These are phyloP conservation scores for Sicyos edulis DNA, from an alignment of 306 rosid species.

Conservation along the genomic window DNA sequence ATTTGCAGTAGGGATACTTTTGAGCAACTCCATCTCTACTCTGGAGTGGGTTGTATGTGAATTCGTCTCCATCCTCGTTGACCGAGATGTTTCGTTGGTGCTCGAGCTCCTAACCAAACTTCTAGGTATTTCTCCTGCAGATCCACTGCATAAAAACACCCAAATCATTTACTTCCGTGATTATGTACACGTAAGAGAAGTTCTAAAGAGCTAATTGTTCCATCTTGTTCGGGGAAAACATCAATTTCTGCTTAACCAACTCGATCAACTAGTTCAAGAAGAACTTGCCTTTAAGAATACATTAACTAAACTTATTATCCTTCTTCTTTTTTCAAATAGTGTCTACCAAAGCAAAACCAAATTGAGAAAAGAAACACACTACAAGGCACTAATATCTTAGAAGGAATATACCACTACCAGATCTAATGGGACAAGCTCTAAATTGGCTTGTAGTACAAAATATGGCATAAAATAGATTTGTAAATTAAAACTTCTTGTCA, in stretches of 20 bases:
- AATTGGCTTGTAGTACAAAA: conserved; percentile 1
- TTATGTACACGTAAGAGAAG: no score
- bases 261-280: background rate
- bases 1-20: conserved; percentile 50
- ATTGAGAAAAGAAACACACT: background rate
- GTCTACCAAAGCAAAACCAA: background rate
- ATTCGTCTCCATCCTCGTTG: conserved; percentile 34
- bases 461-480: conserved; percentile 1
- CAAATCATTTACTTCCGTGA: background rate
- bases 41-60: conserved; percentile 22
- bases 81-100: no score
- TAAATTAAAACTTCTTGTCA: background rate
- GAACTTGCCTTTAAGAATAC: background rate
- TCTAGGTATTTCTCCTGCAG: conserved; percentile 67
- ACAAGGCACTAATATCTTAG: background rate
- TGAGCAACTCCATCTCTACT: conserved; percentile 32
- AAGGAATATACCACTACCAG: background rate
- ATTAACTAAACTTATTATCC: background rate
- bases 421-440: conserved; percentile 14
- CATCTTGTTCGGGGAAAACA: no score
- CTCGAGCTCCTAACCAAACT: no score
- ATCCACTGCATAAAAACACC: conserved; percentile 37
- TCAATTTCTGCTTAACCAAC: background rate
- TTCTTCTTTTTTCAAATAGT: background rate
- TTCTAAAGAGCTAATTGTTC: background rate